Evolutionary conservation across 2,329 filamentous ascomycete genomes (phyloP).

Genomic region (Microascus cirrosus): DNA sequence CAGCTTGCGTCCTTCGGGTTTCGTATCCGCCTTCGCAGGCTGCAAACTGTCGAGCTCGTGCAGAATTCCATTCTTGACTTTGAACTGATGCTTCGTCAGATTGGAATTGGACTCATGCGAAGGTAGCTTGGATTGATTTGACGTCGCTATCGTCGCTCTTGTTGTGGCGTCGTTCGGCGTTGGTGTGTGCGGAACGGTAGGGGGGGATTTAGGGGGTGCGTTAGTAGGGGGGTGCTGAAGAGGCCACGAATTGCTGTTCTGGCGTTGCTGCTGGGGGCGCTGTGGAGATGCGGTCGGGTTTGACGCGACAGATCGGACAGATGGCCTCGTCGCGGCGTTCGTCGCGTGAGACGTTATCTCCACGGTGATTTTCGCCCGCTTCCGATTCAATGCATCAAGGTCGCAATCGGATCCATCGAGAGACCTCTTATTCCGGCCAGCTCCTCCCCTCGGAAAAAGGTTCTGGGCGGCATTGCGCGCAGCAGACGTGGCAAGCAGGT

Average conservation of each 20-base stretch:
- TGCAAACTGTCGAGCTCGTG: conserved; percentile 49
- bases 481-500: conserved; percentile 15
- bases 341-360: conserved; percentile 24
- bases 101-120: conserved; percentile 5
- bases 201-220: conserved; percentile 11
- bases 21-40: conserved; percentile 30
- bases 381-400: conserved; percentile 30
- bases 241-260: conserved; percentile 17
- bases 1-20: conserved; percentile 62
- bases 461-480: conserved; percentile 16
- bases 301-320: neutral
- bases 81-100: conserved; percentile 41
- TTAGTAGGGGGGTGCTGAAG: conserved; percentile 14
- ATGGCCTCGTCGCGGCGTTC: neutral
- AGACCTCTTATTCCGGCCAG: conserved; percentile 34
- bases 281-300: conserved; percentile 8
- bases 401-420: conserved; percentile 31
- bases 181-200: conserved; percentile 11
- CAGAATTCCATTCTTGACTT: conserved; percentile 49
- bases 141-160: conserved; percentile 3
- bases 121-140: conserved; percentile 1
- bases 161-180: conserved; percentile 6
- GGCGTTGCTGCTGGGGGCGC: conserved; percentile 7
- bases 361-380: conserved; percentile 40
- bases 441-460: conserved; percentile 19